These are phyloP conservation scores for Trifolium subterraneum DNA, from an alignment of 306 rosid genomes.

Conservation along the genomic window DNA sequence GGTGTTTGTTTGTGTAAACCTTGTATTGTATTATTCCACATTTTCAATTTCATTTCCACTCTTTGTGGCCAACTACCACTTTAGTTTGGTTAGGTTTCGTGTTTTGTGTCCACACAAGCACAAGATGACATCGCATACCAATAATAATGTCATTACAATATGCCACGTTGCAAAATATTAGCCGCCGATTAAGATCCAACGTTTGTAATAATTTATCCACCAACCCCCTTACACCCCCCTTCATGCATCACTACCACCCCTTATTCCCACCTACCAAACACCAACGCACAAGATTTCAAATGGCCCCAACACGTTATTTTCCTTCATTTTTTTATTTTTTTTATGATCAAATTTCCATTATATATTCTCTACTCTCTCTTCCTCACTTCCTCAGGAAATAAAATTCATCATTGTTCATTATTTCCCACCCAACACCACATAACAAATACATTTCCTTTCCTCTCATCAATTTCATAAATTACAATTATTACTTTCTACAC, in stretches of 20 bases:
- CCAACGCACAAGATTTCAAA: slow-evolving; percentile 19
- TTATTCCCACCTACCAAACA: slow-evolving; percentile 65
- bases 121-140: neutral
- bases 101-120: slow-evolving; percentile 22
- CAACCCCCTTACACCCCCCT: slow-evolving; percentile 48
- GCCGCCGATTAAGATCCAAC: slow-evolving; percentile 50
- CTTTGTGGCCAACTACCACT: slow-evolving; percentile 19
- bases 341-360: neutral
- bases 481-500: neutral
- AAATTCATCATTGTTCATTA: neutral
- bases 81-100: neutral
- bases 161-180: slow-evolving; percentile 39
- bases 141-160: neutral
- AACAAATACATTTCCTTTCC: slow-evolving; percentile 17
- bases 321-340: no score
- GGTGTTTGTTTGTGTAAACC: neutral
- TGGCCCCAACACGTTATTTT: neutral
- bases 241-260: slow-evolving; percentile 53
- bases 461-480: neutral
- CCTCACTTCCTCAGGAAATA: slow-evolving; percentile 44
- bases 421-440: neutral
- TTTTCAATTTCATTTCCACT: neutral
- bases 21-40: neutral
- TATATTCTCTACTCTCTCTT: slow-evolving; percentile 42
- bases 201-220: slow-evolving; percentile 47